phyloP scores from a whole-genome alignment of 2,329 filamentous ascomycete species.

The Fusarium humuli region DNA sequence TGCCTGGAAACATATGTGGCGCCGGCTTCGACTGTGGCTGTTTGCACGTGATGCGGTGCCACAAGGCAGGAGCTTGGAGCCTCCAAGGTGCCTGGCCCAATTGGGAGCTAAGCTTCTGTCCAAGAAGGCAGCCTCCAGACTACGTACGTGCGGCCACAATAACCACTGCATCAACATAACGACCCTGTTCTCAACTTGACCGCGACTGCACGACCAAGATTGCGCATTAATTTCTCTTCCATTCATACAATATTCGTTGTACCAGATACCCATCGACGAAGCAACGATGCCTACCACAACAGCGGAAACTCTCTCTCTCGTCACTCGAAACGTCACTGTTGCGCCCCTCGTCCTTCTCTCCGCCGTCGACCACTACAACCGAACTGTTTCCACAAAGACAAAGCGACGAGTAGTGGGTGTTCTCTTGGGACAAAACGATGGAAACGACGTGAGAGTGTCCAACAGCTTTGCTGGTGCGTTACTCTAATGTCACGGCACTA shows the following conservation, averaged over 20 bases:
- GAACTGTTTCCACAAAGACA: slow-evolving; percentile 87
- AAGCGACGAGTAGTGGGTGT: slow-evolving; percentile 92
- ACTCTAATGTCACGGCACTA: slow-evolving; percentile 11
- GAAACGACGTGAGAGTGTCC: slow-evolving; percentile 94
- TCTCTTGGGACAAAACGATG: slow-evolving; percentile 93
- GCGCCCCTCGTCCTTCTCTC: slow-evolving; percentile 97
- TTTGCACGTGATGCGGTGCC: slow-evolving; percentile 33
- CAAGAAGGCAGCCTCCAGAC: slow-evolving; percentile 50
- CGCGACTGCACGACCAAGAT: slow-evolving; percentile 36
- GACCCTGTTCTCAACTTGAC: slow-evolving; percentile 27
- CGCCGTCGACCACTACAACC: slow-evolving; percentile 97
- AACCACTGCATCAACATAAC: slow-evolving; percentile 39
- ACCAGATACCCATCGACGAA: slow-evolving; percentile 20
- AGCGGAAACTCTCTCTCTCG: slow-evolving; percentile 94
- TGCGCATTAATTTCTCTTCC: slow-evolving; percentile 20
- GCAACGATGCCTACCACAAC: slow-evolving; percentile 92
- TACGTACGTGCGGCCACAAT: slow-evolving; percentile 48
- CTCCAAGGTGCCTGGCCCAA: slow-evolving; percentile 40
- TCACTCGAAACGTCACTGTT: slow-evolving; percentile 94
- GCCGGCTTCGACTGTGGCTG: slow-evolving; percentile 10
- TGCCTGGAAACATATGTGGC: slow-evolving; percentile 21
- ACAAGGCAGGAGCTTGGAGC: slow-evolving; percentile 32
- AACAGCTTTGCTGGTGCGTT: slow-evolving; percentile 94
- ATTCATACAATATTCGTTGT: slow-evolving; percentile 27
- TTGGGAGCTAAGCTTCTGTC: slow-evolving; percentile 47